Evolutionary conservation across 495 filamentous ascomycete genomes (phyloP).

Genomic region (Hypomontagnella submonticulosa): DNA sequence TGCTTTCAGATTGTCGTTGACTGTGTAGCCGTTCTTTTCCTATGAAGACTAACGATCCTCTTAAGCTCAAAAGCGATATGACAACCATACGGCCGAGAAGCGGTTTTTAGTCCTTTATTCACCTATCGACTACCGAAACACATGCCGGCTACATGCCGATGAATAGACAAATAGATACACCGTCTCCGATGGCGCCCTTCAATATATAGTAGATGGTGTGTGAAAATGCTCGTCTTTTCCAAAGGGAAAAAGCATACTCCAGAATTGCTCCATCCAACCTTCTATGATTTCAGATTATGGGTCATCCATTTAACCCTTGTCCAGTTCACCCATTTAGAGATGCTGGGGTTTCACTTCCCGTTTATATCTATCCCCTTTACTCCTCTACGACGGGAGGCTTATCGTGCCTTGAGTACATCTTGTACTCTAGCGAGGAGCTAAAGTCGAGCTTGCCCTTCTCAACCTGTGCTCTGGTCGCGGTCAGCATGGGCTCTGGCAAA

Average conservation of each 20-base stretch:
- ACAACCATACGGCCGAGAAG: not conserved
- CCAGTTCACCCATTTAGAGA: conserved; percentile 18
- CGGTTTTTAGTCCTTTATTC: conserved; percentile 28
- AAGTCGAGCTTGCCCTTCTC: conserved; percentile 79
- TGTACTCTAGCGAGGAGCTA: conserved; percentile 73
- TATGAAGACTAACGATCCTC: too few relatives aligned
- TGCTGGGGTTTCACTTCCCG: not conserved
- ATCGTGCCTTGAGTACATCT: conserved; percentile 78
- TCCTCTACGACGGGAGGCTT: conserved; percentile 44
- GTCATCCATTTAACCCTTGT: conserved; percentile 17
- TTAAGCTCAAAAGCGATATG: too few relatives aligned
- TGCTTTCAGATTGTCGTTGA: too few relatives aligned
- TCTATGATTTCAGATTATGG: conserved; percentile 35
- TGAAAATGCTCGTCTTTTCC: conserved; percentile 11
- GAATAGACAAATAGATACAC: conserved; percentile 7
- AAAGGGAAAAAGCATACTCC: conserved; percentile 28
- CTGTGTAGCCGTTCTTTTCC: too few relatives aligned
- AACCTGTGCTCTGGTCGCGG: conserved; percentile 77
- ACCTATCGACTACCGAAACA: conserved; percentile 30
- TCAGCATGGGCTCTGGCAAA: conserved; percentile 78
- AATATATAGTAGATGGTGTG: conserved; percentile 17
- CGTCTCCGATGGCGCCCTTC: conserved; percentile 12
- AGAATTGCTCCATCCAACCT: conserved; percentile 35
- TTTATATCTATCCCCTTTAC: conserved; percentile 9
- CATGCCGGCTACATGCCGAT: conserved; percentile 7